Evolutionary conservation across 208 protist species (phyloP), one percentile per base, ranked within the genome.

Genomic region (Phytomonas serpens): DNA sequence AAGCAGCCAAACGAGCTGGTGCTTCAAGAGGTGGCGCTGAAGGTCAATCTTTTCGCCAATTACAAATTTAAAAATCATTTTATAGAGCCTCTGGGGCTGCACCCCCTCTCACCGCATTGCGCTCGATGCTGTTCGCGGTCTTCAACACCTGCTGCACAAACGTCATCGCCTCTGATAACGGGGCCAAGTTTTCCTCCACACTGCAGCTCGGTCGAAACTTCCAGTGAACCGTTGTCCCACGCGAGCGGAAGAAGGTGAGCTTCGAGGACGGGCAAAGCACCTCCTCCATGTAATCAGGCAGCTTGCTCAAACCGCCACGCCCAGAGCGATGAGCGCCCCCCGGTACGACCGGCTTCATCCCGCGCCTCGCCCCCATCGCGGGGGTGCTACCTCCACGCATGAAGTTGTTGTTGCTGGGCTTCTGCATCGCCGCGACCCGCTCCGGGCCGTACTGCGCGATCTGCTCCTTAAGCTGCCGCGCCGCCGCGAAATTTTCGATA

Each of bases 401-500:
- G 61, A 79, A 86, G 73, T 87, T 90, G 77, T 86, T 84, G 72
- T 82, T 82, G 77, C 69, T 80, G 7, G 80, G 63, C 73, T 79
- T 87, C 76, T 86, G 82, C 73, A 85, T 78, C 62, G 75, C 76
- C 5, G 79, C 80, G n/a, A 85, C 78, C 66, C 82, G 79, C 36
- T 76, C 69, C 7, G 74, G 71, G 27, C 82, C 82, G 64, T 86
- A 82, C 67, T 86, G 71, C 33, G 72, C 74, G 51, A 93, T 74
- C 57, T 86, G 79, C 42, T 86, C 76, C 75, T 83, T 88, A 34
- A 95, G 68, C 63, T 82, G 82, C 4, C 89, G 87, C n/a, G 89
- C 89, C 31, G 85, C 87, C 31, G 85, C 85, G 71, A 95, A 95
- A 78, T 95, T 95, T 68, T 95, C 89, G 73, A 95, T 91, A 78